These are phyloP conservation scores for Cyberlindnera nakhonratchasimensis DNA, from an alignment of 805 yeast genomes.

Conservation along the genomic window DNA sequence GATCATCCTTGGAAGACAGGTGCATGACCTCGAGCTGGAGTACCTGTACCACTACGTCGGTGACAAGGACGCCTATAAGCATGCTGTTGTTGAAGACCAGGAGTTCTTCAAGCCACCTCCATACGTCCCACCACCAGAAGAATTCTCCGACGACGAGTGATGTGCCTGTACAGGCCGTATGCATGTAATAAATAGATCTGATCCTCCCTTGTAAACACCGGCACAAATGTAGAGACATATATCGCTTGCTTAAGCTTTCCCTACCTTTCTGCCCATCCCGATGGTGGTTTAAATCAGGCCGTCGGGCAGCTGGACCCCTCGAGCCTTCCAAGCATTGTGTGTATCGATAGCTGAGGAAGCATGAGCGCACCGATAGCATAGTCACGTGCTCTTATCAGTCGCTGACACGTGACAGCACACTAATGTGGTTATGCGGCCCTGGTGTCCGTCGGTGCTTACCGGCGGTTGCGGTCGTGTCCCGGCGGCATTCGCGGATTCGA, in stretches of 20 bases:
- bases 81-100: conserved; percentile 49
- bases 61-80: conserved; percentile 46
- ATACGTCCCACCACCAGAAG: conserved; percentile 50
- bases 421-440: neutral
- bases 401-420: neutral
- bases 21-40: conserved; percentile 89
- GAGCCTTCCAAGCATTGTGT: too few species aligned
- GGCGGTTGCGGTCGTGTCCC: neutral
- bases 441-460: neutral
- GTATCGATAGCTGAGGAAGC: too few species aligned
- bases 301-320: too few species aligned
- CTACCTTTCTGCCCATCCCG: too few species aligned
- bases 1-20: conserved; percentile 86
- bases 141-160: conserved; percentile 23
- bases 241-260: too few species aligned
- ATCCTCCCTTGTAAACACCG: too few species aligned
- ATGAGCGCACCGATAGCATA: neutral
- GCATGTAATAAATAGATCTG: too few species aligned
- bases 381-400: conserved; percentile 1
- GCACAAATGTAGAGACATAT: too few species aligned
- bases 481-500: conserved; percentile 1
- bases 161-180: neutral
- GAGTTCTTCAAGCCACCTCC: conserved; percentile 73
- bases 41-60: conserved; percentile 75
- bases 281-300: neutral